phyloP scores from a whole-genome alignment of 495 filamentous ascomycete genomes.

The Aspergillus affinis region DNA sequence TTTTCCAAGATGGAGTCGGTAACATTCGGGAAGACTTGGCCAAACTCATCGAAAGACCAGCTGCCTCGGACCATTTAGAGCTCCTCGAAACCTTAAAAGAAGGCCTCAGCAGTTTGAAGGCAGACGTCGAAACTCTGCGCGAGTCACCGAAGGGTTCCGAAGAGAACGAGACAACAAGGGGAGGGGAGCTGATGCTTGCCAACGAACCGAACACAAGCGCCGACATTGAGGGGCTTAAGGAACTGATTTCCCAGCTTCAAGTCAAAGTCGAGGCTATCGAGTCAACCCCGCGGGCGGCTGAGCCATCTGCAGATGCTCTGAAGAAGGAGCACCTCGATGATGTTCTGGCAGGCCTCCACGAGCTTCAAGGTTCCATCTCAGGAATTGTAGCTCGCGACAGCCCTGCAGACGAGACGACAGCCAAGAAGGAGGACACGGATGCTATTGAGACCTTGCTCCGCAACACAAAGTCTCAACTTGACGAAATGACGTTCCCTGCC shows the following conservation, averaged over 20 bases:
- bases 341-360: slow-evolving; percentile 55
- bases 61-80: slow-evolving; percentile 78
- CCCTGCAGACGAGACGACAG: slow-evolving; percentile 38
- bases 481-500: slow-evolving; percentile 68
- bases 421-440: slow-evolving; percentile 73
- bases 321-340: slow-evolving; percentile 62
- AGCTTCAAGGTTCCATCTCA: slow-evolving; percentile 57
- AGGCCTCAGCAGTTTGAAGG: slow-evolving; percentile 67
- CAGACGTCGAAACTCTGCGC: slow-evolving; percentile 76
- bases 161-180: slow-evolving; percentile 39
- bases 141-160: slow-evolving; percentile 43
- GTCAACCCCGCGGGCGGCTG: slow-evolving; percentile 50
- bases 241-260: slow-evolving; percentile 75
- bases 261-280: slow-evolving; percentile 83
- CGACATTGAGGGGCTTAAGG: slow-evolving; percentile 81
- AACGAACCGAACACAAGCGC: slow-evolving; percentile 52
- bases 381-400: slow-evolving; percentile 44
- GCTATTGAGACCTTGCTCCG: slow-evolving; percentile 86
- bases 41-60: slow-evolving; percentile 72
- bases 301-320: slow-evolving; percentile 39
- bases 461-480: slow-evolving; percentile 79
- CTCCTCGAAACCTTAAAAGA: slow-evolving; percentile 82
- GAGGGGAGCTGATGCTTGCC: slow-evolving; percentile 58
- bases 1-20: slow-evolving; percentile 77
- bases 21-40: slow-evolving; percentile 72